A percentile compares a stretch with the other conserved stretches of the same genome.
phyloP scores from a whole-genome alignment of 176 grass and related monocot species.

The Musa acuminata region DNA sequence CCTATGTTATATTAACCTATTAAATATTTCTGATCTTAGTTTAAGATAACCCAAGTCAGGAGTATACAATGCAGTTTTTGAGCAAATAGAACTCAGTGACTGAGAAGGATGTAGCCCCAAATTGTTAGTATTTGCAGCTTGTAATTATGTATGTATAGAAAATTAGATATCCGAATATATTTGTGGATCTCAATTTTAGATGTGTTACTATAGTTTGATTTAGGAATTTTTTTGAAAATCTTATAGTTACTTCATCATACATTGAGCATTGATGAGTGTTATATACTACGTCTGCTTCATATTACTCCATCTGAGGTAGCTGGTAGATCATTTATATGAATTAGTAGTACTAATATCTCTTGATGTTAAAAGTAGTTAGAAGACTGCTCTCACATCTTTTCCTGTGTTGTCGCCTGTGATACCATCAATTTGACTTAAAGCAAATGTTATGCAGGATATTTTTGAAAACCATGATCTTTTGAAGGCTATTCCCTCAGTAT shows the following conservation, averaged over 20 bases:
- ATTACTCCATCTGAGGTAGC: neutral
- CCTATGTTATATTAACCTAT: neutral
- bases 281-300: neutral
- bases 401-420: neutral
- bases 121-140: neutral
- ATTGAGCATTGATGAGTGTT: too few relatives aligned
- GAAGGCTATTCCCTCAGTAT: conserved; percentile 18
- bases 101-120: neutral
- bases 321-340: neutral
- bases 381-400: neutral
- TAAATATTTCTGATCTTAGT: neutral
- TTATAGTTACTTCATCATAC: neutral
- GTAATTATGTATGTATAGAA: neutral
- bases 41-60: neutral
- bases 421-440: neutral
- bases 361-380: neutral
- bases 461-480: neutral
- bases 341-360: neutral
- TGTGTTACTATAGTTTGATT: neutral
- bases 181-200: neutral
- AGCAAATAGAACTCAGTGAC: neutral
- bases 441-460: conserved; percentile 17
- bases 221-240: neutral
- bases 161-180: neutral
- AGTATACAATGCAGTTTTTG: neutral